These are phyloP conservation scores for Calonectria naviculata DNA, from an alignment of 2,329 filamentous ascomycete species.

Conservation along the genomic window DNA sequence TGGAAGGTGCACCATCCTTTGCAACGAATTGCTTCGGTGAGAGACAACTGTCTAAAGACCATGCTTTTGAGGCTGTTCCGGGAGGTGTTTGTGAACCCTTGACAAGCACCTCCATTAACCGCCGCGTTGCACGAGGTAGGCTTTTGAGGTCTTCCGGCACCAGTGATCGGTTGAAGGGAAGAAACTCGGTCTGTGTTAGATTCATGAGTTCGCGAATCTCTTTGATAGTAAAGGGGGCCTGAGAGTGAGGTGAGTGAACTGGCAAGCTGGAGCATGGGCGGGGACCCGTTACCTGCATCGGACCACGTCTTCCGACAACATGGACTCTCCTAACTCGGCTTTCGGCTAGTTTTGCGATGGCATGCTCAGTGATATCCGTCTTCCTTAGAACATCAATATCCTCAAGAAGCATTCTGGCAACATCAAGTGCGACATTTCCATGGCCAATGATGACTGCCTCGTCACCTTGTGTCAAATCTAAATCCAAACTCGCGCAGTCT, in stretches of 20 bases:
- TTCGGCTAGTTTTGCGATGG: conserved; percentile 76
- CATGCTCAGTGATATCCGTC: conserved; percentile 91
- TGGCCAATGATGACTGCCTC: conserved; percentile 92
- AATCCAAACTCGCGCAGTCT: conserved; percentile 78
- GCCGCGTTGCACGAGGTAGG: conserved; percentile 80
- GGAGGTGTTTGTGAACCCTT: conserved; percentile 74
- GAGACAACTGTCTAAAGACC: conserved; percentile 89
- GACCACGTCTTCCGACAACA: conserved; percentile 89
- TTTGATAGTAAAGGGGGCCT: conserved; percentile 96
- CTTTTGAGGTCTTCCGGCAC: conserved; percentile 74
- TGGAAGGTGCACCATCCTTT: conserved; percentile 53
- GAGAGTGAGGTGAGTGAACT: background rate
- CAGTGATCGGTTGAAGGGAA: conserved; percentile 72
- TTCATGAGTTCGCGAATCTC: conserved; percentile 90
- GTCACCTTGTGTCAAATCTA: conserved; percentile 79
- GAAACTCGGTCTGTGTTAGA: conserved; percentile 77
- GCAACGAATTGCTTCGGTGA: conserved; percentile 77
- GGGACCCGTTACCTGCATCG: conserved; percentile 74
- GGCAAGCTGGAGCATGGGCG: background rate
- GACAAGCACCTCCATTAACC: conserved; percentile 82
- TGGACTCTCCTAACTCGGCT: conserved; percentile 84
- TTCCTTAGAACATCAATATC: conserved; percentile 78
- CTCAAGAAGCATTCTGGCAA: conserved; percentile 87
- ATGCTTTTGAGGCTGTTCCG: conserved; percentile 69
- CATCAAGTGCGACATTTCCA: conserved; percentile 95